A percentile compares a stretch with the other conserved stretches of the same genome.
phyloP scores from a whole-genome alignment of 495 filamentous ascomycete species.

The Geoglossum glabrum region DNA sequence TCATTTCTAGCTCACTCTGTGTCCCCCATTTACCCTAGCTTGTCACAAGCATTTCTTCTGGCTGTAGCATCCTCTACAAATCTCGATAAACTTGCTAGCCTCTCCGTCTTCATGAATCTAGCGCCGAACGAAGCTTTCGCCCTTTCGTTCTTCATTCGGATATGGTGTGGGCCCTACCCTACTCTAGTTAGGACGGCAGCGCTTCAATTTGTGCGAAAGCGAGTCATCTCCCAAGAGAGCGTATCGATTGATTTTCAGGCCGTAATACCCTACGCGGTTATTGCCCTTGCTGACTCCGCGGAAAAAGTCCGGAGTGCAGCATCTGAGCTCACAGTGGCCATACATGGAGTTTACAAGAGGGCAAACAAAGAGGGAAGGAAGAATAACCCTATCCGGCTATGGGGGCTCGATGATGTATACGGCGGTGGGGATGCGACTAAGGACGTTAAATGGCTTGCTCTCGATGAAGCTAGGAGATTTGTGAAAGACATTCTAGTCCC shows the following conservation, averaged over 20 bases:
- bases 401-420: constrained; percentile 37
- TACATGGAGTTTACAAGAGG: constrained; percentile 21
- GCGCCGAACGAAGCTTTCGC: constrained; percentile 42
- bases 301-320: constrained; percentile 56
- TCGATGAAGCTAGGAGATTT: constrained; percentile 34
- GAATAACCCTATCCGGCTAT: constrained; percentile 17
- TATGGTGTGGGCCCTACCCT: constrained; percentile 54
- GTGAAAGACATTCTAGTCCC: constrained; percentile 44
- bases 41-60: constrained; percentile 43
- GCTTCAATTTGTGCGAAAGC: constrained; percentile 17
- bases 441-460: constrained; percentile 35
- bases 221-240: constrained; percentile 1
- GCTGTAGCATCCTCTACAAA: constrained; percentile 28
- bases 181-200: constrained; percentile 45
- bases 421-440: constrained; percentile 28
- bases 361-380: constrained; percentile 17
- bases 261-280: constrained; percentile 54
- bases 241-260: constrained; percentile 42
- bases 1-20: constrained; percentile 14
- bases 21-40: constrained; percentile 24
- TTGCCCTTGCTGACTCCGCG: constrained; percentile 51
- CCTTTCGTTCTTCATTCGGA: constrained; percentile 52
- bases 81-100: constrained; percentile 34
- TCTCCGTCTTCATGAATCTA: constrained; percentile 33
- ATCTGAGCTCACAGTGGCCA: constrained; percentile 34